A percentile compares a stretch with the other conserved stretches of the same genome.
Evolutionary conservation across 305 asterid genomes (phyloP).

Genomic region (Solanum aculeatissimum): DNA sequence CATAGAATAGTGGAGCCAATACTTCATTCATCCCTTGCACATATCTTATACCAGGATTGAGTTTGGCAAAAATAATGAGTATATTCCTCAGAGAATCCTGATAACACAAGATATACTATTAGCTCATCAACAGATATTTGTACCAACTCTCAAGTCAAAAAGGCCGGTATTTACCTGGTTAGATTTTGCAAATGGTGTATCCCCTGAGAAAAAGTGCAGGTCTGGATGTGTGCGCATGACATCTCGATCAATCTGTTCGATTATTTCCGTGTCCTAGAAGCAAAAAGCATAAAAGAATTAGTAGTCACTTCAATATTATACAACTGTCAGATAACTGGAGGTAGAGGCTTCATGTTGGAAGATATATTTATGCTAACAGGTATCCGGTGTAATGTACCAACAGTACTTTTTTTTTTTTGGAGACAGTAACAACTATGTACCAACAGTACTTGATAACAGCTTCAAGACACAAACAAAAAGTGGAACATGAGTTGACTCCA

Average conservation of each 20-base stretch:
- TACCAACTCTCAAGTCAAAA: background rate
- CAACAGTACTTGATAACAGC: background rate
- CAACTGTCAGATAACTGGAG: background rate
- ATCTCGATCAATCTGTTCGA: constrained; percentile 95
- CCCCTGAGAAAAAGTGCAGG: constrained; percentile 92
- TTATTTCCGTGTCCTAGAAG: constrained; percentile 75
- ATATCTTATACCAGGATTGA: constrained; percentile 95
- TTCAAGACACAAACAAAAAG: background rate
- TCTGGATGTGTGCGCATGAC: constrained; percentile 99
- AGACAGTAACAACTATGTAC: background rate
- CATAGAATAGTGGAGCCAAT: constrained; percentile 75
- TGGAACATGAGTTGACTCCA: background rate
- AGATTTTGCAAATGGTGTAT: constrained; percentile 62
- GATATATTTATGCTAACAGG: background rate
- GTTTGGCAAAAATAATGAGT: constrained; percentile 74
- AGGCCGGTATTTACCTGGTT: constrained; percentile 50
- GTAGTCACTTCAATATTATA: background rate
- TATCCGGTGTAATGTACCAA: background rate
- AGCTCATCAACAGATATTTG: background rate
- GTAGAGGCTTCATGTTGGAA: background rate
- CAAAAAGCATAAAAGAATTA: background rate
- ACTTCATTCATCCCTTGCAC: constrained; percentile 99
- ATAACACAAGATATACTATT: constrained; percentile 2
- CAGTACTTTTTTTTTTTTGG: background rate
- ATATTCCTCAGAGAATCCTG: constrained; percentile 77